A percentile compares a stretch with the other conserved stretches of the same genome.
Conservation (phyloP, 805 yeast species). For the Clavispora fructus region DNA sequence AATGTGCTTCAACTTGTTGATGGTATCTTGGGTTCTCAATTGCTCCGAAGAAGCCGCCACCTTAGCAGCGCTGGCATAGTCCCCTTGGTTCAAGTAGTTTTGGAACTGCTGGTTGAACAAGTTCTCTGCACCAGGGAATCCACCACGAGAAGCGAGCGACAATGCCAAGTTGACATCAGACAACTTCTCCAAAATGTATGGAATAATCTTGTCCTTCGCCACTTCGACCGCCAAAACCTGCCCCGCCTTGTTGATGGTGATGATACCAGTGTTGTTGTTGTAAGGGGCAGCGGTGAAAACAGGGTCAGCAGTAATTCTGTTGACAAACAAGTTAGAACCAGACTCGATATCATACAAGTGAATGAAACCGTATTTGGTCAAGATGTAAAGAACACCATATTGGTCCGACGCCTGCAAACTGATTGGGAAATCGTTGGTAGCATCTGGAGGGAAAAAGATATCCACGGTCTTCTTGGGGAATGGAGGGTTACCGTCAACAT, state of each 20-base stretch:
- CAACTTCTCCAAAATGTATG: conserved; percentile 81
- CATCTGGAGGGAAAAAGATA: conserved; percentile 95
- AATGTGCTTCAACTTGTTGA: conserved; percentile 82
- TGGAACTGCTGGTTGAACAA: conserved; percentile 90
- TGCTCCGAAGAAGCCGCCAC: conserved; percentile 94
- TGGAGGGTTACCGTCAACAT: conserved; percentile 75
- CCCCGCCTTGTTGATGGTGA: conserved; percentile 92
- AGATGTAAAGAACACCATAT: conserved; percentile 81
- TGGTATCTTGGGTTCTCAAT: conserved; percentile 90
- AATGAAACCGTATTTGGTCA: conserved; percentile 95
- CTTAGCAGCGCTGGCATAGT: conserved; percentile 88
- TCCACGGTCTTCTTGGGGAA: conserved; percentile 88
- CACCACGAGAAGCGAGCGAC: conserved; percentile 88
- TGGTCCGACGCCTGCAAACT: conserved; percentile 79
- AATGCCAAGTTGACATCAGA: conserved; percentile 85
- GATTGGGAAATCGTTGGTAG: conserved; percentile 93
- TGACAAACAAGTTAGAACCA: conserved; percentile 88
- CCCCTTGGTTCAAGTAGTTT: conserved; percentile 74
- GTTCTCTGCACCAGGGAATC: conserved; percentile 94
- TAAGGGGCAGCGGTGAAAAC: conserved; percentile 83
- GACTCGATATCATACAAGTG: conserved; percentile 92
- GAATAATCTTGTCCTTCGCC: conserved; percentile 76
- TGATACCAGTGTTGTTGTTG: conserved; percentile 71
- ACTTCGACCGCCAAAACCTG: conserved; percentile 91
- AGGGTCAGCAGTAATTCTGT: conserved; percentile 93